These are phyloP conservation scores for Polygonum maritimum DNA, from an alignment of 148 eudicot genomes.

Conservation along the genomic window DNA sequence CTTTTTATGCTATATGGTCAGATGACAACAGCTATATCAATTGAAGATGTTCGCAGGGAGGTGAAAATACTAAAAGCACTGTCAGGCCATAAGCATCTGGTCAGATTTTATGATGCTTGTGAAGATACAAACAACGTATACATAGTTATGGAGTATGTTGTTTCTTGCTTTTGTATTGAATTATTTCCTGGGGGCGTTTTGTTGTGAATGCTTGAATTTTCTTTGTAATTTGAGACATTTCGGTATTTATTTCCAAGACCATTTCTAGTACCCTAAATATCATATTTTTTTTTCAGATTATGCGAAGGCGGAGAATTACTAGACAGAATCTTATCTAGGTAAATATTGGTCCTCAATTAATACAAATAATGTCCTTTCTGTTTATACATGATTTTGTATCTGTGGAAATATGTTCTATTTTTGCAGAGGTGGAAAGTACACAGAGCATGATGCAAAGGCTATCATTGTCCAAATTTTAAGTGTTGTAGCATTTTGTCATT, in stretches of 20 bases:
- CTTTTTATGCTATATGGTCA: conserved; percentile 16
- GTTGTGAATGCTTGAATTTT: background rate
- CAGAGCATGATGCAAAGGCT: conserved; percentile 55
- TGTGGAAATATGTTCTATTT: conserved; percentile 9
- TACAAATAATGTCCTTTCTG: background rate
- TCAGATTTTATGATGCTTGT: conserved; percentile 62
- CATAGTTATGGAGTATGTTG: conserved; percentile 67
- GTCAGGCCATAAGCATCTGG: conserved; percentile 60
- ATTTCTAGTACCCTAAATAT: background rate
- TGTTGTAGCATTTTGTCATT: conserved; percentile 68
- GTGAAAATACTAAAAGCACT: conserved; percentile 57
- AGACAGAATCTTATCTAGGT: conserved; percentile 61
- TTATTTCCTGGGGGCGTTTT: background rate
- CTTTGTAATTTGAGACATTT: background rate
- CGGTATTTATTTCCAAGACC: background rate
- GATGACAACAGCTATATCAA: conserved; percentile 75
- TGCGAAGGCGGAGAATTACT: conserved; percentile 72
- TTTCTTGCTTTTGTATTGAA: background rate
- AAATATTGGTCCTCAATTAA: conserved; percentile 12
- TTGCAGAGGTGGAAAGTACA: conserved; percentile 57
- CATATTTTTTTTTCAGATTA: conserved; percentile 29
- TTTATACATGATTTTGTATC: background rate
- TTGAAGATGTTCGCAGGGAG: conserved; percentile 72
- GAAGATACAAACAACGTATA: conserved; percentile 63
- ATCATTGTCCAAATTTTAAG: conserved; percentile 48